phyloP scores from a whole-genome alignment of 2,329 filamentous ascomycete species.

The Epichloe elymi region DNA sequence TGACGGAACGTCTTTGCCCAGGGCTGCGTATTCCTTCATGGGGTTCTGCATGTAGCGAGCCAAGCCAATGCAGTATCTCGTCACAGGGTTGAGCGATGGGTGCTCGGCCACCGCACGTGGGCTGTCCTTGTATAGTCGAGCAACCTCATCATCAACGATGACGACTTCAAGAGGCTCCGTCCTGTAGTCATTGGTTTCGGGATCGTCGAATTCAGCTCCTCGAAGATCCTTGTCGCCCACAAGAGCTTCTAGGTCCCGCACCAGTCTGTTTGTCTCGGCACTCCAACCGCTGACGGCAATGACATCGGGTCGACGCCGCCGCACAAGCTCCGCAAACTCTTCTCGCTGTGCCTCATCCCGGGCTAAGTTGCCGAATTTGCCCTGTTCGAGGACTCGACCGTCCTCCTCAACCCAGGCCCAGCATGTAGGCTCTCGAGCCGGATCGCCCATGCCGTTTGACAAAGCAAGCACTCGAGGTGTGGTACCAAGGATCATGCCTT shows the following conservation, averaged over 20 bases:
- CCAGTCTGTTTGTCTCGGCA: constrained; percentile 71
- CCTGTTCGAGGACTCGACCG: constrained; percentile 76
- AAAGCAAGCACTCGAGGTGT: constrained; percentile 75
- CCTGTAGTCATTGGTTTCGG: constrained; percentile 60
- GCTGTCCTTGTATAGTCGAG: constrained; percentile 90
- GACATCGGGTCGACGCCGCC: constrained; percentile 74
- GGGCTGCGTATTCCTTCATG: constrained; percentile 87
- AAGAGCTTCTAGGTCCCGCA: constrained; percentile 67
- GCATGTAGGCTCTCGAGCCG: constrained; percentile 62
- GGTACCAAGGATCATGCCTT: constrained; percentile 81
- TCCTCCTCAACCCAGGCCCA: constrained; percentile 94
- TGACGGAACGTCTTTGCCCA: constrained; percentile 78
- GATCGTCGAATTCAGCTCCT: constrained; percentile 70
- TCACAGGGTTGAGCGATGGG: constrained; percentile 63
- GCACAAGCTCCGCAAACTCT: constrained; percentile 65
- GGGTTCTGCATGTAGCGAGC: constrained; percentile 91
- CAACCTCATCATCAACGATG: constrained; percentile 91
- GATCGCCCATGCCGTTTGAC: constrained; percentile 70
- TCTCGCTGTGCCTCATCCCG: constrained; percentile 54
- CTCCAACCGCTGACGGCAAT: constrained; percentile 82
- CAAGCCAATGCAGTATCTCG: constrained; percentile 78
- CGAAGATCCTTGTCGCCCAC: constrained; percentile 66
- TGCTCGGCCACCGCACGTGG: constrained; percentile 67
- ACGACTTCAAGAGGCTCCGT: constrained; percentile 77
- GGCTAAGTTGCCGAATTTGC: constrained; percentile 70